phyloP scores from a whole-genome alignment of 495 filamentous ascomycete species.

The Aspergillus bertholletiae region DNA sequence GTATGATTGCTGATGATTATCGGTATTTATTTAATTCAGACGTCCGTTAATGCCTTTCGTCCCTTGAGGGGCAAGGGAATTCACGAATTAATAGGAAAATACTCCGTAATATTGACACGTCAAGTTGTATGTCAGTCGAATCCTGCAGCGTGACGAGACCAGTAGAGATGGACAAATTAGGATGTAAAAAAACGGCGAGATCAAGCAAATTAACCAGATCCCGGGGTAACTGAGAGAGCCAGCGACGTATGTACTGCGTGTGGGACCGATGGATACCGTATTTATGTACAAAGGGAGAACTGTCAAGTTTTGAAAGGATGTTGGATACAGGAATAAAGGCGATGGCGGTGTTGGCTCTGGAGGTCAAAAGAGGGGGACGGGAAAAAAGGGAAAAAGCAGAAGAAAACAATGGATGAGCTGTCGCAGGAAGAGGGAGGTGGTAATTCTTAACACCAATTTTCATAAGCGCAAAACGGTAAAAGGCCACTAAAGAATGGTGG shows the following conservation, averaged over 20 bases:
- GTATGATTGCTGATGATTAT: neutral
- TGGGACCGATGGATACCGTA: neutral
- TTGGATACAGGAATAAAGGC: neutral
- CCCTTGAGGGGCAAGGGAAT: neutral
- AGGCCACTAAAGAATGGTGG: neutral
- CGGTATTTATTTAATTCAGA: neutral
- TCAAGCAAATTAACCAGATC: neutral
- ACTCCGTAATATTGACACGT: conserved; percentile 1
- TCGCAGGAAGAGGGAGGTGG: neutral
- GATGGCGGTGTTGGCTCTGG: neutral
- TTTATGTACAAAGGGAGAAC: neutral
- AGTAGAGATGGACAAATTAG: conserved; percentile 1
- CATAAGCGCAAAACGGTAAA: neutral
- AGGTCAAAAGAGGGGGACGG: neutral
- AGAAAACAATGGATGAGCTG: neutral
- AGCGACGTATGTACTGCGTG: conserved; percentile 3
- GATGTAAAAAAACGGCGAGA: neutral
- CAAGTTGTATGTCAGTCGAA: neutral
- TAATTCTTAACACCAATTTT: neutral
- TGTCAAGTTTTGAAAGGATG: neutral
- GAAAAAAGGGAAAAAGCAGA: neutral
- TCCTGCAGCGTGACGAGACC: conserved; percentile 1
- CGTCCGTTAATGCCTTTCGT: neutral
- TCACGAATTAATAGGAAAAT: neutral
- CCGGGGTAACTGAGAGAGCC: neutral